Base-by-base conservation (phyloP, 2,329 filamentous ascomycete genomes). In the Venturia pyrina region DNA sequence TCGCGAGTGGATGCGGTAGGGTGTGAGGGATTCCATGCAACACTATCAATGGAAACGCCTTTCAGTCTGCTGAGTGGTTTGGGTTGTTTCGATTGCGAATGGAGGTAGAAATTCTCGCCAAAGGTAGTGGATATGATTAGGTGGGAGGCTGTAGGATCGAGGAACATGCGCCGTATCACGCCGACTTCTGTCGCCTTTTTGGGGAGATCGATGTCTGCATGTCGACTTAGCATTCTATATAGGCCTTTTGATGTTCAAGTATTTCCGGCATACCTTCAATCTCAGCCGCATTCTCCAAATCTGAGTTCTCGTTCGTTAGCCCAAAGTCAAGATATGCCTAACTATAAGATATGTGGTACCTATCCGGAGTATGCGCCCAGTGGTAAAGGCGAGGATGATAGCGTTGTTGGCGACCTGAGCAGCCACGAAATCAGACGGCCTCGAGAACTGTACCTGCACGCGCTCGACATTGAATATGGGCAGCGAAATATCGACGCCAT, bases 331-430 rank as follows among this genome's bases (percentile, higher is more conserved):
- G 53, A 37, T 37, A 37, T 59, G 6, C 32, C 28, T 21, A 11
- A 8, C 37, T 17, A 62, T n/a, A 13, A 59, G 15, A 6, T 59
- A 37, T 59, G 19, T 37, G 17, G 63, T 60, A 66, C 64, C 64
- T 75, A 99, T 99, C 68, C 95, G 87, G 67, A 99, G 81, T 69
- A 99, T 95, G 71, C 93, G 89, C 63, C 92, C 91, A 67, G 93
- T 97, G 5, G 92, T 93, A 46, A 99, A 84, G 50, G 95, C 95
- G 63, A 99, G 82, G 28, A 98, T 87, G 66, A 99, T 84, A 68
- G 98, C 93, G 81, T 99, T 97, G 78, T 99, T 98, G 69, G 93
- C 93, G 66, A 98, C 93, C 77, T 97, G 93, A 50, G 93, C 93
- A 21, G 95, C 93, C 61, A 96, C 95, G 74, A 99, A 98, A 77